Evolutionary conservation across 2,329 filamentous ascomycete genomes (phyloP).

Genomic region (Colletotrichum lindemuthianum): DNA sequence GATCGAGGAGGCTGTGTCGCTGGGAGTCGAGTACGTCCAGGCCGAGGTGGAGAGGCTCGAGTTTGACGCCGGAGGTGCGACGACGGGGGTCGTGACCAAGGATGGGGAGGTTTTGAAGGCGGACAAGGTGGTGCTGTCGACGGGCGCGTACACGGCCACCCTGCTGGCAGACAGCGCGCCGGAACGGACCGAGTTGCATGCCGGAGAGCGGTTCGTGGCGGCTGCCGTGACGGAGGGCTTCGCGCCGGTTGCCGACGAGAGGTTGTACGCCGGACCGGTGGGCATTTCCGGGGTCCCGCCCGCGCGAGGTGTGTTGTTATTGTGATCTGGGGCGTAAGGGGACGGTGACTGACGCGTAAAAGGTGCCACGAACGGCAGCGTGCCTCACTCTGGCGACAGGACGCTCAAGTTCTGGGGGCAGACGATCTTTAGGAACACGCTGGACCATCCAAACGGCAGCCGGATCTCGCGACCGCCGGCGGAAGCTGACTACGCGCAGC

Average conservation of each 20-base stretch:
- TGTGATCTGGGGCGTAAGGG: not conserved
- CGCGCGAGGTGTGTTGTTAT: constrained; percentile 6
- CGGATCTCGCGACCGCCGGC: constrained; percentile 59
- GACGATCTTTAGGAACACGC: constrained; percentile 59
- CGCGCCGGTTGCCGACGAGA: constrained; percentile 51
- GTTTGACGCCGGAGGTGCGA: constrained; percentile 51
- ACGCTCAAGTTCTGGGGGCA: constrained; percentile 62
- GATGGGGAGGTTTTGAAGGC: constrained; percentile 58
- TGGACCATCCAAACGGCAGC: constrained; percentile 54
- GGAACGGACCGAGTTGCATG: constrained; percentile 56
- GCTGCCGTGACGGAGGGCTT: constrained; percentile 61
- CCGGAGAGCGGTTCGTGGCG: constrained; percentile 59
- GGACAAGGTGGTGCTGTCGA: constrained; percentile 58
- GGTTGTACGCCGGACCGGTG: constrained; percentile 54
- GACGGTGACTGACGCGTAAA: not conserved
- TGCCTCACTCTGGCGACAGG: constrained; percentile 52
- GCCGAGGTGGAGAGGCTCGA: constrained; percentile 54
- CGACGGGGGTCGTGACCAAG: constrained; percentile 59
- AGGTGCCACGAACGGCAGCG: constrained; percentile 53
- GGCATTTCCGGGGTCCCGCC: constrained; percentile 40
- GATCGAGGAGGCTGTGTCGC: constrained; percentile 55
- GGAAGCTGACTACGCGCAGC: constrained; percentile 61
- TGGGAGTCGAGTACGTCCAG: constrained; percentile 62
- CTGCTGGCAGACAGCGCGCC: constrained; percentile 55
- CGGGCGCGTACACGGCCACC: constrained; percentile 61